Percentiles rank a stretch among this genome's conserved stretches.
Conservation (phyloP, 148 eudicot genomes). For the Beta vulgaris region DNA sequence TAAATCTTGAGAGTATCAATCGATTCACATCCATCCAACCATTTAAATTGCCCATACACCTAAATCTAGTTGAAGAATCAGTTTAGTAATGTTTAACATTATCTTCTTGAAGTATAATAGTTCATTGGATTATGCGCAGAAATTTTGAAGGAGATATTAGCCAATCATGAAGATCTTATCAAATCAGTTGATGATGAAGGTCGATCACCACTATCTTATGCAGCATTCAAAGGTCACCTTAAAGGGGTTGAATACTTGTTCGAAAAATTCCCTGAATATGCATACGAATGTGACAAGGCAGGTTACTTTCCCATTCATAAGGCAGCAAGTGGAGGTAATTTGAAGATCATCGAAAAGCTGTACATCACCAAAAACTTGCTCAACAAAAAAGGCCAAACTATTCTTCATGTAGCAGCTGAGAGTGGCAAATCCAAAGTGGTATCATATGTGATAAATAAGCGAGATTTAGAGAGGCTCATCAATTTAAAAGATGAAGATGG, state of each 20-base stretch:
- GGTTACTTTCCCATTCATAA: conserved; percentile 24
- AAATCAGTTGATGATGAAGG: conserved; percentile 10
- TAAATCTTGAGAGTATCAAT: too few species aligned
- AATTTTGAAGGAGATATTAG: neutral
- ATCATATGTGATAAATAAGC: neutral
- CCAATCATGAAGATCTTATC: neutral
- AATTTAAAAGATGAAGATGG: conserved; percentile 17
- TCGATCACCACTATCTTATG: conserved; percentile 17
- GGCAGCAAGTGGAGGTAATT: conserved; percentile 16
- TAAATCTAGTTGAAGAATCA: too few species aligned
- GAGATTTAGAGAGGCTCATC: neutral
- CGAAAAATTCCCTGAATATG: neutral
- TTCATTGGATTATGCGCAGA: neutral
- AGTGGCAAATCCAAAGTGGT: neutral
- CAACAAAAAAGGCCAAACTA: conserved; percentile 8
- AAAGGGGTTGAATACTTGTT: conserved; percentile 13
- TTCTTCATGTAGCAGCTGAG: conserved; percentile 8
- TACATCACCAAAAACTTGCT: neutral
- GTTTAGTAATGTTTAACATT: too few species aligned
- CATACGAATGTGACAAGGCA: neutral
- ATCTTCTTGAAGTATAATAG: too few species aligned
- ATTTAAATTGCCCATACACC: too few species aligned
- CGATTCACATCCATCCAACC: too few species aligned
- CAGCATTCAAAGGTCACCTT: conserved; percentile 16
- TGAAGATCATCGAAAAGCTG: neutral